Conservation (phyloP, 331 rosid genomes). For the Quercus phellos region DNA sequence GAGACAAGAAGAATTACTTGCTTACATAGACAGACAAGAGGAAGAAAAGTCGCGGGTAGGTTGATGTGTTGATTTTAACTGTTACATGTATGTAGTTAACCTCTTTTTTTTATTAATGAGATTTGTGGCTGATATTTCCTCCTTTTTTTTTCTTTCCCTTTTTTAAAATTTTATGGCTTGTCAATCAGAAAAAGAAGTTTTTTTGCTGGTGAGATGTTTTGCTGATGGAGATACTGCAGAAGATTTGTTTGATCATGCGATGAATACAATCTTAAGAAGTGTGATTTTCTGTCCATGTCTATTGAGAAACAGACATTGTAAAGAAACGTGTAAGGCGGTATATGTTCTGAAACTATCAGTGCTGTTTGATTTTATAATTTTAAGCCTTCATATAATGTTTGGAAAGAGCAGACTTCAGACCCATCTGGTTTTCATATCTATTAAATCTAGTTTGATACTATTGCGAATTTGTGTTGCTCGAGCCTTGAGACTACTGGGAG, state of each 20-base stretch:
- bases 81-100: neutral
- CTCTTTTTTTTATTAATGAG: neutral
- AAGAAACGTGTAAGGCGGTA: neutral
- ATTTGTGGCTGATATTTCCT: neutral
- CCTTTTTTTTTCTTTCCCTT: slow-evolving; percentile 10
- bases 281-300: neutral
- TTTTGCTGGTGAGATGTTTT: slow-evolving; percentile 70
- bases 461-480: neutral
- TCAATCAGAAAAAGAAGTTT: slow-evolving; percentile 64
- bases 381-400: neutral
- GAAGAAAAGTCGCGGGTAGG: slow-evolving; percentile 76
- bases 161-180: neutral
- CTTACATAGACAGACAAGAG: slow-evolving; percentile 78
- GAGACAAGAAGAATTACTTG: slow-evolving; percentile 94
- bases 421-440: neutral
- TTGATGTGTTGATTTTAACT: slow-evolving; percentile 2
- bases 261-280: neutral
- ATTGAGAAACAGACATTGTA: slow-evolving; percentile 8
- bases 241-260: slow-evolving; percentile 6
- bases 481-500: neutral
- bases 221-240: slow-evolving; percentile 25
- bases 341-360: neutral
- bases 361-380: slow-evolving; percentile 10
- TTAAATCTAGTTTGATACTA: neutral
- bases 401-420: neutral